Percentiles rank a stretch among this genome's conserved stretches.
Evolutionary conservation across 2,329 filamentous ascomycete species (phyloP).

Genomic region (Macrophomina phaseolina): DNA sequence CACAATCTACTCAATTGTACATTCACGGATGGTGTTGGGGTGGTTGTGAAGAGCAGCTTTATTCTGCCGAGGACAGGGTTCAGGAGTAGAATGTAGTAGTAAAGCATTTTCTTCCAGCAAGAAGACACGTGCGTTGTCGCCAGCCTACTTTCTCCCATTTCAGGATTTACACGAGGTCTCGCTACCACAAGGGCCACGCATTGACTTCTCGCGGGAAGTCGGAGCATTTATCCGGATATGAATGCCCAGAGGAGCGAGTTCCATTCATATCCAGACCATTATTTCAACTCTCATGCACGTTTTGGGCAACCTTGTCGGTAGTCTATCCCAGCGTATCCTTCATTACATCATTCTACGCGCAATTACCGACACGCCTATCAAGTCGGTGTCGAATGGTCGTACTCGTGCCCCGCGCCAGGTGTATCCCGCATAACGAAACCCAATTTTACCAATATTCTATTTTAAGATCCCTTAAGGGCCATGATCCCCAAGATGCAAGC

Average conservation of each 20-base stretch:
- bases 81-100: slow-evolving; percentile 24
- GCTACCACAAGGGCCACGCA: too few species aligned
- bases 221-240: not conserved
- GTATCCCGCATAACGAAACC: slow-evolving; percentile 1
- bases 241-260: not conserved
- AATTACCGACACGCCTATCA: not conserved
- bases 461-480: slow-evolving; percentile 69
- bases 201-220: not conserved
- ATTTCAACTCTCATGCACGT: too few species aligned
- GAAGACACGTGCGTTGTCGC: not conserved
- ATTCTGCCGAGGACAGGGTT: slow-evolving; percentile 11
- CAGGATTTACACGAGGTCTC: too few species aligned
- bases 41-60: slow-evolving; percentile 18
- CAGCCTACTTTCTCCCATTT: not conserved
- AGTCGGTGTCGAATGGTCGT: not conserved
- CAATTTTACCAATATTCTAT: not conserved
- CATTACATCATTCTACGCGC: not conserved
- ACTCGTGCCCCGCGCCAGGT: not conserved
- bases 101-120: slow-evolving; percentile 16
- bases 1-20: slow-evolving; percentile 15
- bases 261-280: too few species aligned
- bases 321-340: not conserved
- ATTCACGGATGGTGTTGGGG: slow-evolving; percentile 22
- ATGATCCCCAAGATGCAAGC: slow-evolving; percentile 75
- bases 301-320: too few species aligned